Conservation (phyloP, 2,329 filamentous ascomycete genomes). For the Pestalotiopsis sp. region DNA sequence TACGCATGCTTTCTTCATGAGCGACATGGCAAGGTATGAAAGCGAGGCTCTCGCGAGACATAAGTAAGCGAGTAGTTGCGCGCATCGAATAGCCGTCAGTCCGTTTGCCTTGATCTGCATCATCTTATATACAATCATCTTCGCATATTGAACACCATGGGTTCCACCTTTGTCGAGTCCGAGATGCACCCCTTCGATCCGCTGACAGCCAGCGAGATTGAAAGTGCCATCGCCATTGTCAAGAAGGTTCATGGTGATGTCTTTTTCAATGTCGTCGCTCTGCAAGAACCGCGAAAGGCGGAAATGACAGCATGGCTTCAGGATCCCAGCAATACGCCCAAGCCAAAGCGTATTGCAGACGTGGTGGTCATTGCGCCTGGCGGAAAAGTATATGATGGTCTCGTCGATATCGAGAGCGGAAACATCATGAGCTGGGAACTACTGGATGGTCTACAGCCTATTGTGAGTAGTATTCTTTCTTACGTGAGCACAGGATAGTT, state of each 20-base stretch:
- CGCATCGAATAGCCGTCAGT: neutral
- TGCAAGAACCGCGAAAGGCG: conserved; percentile 83
- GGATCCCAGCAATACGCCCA: conserved; percentile 53
- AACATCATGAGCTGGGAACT: conserved; percentile 76
- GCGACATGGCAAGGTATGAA: conserved; percentile 1
- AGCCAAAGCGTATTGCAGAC: conserved; percentile 76
- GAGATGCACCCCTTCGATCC: conserved; percentile 74
- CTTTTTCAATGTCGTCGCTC: conserved; percentile 83
- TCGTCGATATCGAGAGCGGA: conserved; percentile 70
- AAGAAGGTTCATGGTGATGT: conserved; percentile 71
- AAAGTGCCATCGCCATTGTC: conserved; percentile 68
- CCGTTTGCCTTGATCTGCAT: neutral
- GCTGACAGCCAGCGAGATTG: conserved; percentile 73
- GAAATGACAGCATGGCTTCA: conserved; percentile 82
- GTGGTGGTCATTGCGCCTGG: conserved; percentile 79
- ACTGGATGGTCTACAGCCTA: conserved; percentile 77
- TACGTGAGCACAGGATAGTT: neutral
- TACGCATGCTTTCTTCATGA: neutral
- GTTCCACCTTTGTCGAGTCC: neutral
- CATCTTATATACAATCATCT: neutral
- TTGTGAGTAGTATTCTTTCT: conserved; percentile 51
- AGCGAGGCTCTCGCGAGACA: neutral
- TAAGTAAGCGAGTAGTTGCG: neutral
- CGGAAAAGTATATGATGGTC: conserved; percentile 80
- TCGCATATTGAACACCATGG: neutral